phyloP scores from a whole-genome alignment of 192 early-diverging fungal species.

The Coemansia sp. region DNA sequence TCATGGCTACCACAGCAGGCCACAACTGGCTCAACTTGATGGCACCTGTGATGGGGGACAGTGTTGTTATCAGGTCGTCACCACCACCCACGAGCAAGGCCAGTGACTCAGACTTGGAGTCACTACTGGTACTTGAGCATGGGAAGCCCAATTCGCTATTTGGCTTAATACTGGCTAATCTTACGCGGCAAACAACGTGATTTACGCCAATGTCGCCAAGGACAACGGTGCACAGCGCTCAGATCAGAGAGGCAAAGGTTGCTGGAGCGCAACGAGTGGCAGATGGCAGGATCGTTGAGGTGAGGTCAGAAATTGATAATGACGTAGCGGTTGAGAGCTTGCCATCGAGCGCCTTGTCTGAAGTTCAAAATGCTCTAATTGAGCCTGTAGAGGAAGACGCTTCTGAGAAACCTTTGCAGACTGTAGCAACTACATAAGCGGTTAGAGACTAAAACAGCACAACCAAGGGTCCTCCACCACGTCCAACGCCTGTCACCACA shows the following conservation, averaged over 20 bases:
- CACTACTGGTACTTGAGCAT: not conserved
- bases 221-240: not conserved
- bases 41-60: constrained; percentile 35
- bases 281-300: not conserved
- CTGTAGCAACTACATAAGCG: not conserved
- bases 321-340: not conserved
- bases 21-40: constrained; percentile 19
- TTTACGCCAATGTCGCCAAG: not conserved
- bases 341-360: not conserved
- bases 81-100: too few relatives aligned
- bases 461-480: not conserved
- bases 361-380: not conserved
- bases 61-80: constrained; percentile 3
- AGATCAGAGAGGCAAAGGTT: not conserved
- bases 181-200: constrained; percentile 5
- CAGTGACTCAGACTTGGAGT: constrained; percentile 18
- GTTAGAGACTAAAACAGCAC: not conserved
- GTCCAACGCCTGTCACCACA: not conserved
- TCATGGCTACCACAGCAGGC: constrained; percentile 6
- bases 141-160: constrained; percentile 43
- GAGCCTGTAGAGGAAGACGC: not conserved
- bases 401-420: not conserved
- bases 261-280: not conserved
- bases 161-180: constrained; percentile 40
- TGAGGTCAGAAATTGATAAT: not conserved